phyloP scores from a whole-genome alignment of 139 green algal genomes.

The Chlorella sp. region DNA sequence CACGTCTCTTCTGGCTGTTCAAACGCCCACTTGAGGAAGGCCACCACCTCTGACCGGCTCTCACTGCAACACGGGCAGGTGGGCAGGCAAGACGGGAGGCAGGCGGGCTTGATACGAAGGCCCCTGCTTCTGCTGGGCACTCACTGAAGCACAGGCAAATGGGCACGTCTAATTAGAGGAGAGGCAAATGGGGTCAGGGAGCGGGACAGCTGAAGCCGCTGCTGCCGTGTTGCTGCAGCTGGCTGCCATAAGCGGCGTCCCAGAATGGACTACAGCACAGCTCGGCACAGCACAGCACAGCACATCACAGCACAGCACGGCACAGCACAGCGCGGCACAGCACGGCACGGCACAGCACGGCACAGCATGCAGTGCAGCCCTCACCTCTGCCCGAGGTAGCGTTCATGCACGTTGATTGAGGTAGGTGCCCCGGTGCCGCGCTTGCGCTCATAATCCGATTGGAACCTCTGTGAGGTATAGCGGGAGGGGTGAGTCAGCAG shows the following conservation, averaged over 20 bases:
- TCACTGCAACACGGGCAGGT: neutral
- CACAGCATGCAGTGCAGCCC: neutral
- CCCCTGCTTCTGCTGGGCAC: neutral
- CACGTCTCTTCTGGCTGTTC: conserved; percentile 11
- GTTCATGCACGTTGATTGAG: conserved; percentile 3
- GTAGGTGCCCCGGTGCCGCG: neutral
- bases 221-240: neutral
- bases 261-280: neutral
- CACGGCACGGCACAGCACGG: neutral
- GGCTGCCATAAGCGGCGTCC: neutral
- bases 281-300: neutral
- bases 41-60: neutral
- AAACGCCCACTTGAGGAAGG: conserved; percentile 2
- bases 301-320: neutral
- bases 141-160: neutral
- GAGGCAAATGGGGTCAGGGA: neutral
- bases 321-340: neutral
- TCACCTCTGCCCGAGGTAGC: neutral
- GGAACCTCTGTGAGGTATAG: neutral
- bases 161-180: no score
- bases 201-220: neutral
- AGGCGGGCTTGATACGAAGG: neutral
- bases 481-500: neutral
- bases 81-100: no score
- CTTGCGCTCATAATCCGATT: conserved; percentile 6